Conservation (phyloP, 352 stramenopile species). For the Sclerospora graminicola region DNA sequence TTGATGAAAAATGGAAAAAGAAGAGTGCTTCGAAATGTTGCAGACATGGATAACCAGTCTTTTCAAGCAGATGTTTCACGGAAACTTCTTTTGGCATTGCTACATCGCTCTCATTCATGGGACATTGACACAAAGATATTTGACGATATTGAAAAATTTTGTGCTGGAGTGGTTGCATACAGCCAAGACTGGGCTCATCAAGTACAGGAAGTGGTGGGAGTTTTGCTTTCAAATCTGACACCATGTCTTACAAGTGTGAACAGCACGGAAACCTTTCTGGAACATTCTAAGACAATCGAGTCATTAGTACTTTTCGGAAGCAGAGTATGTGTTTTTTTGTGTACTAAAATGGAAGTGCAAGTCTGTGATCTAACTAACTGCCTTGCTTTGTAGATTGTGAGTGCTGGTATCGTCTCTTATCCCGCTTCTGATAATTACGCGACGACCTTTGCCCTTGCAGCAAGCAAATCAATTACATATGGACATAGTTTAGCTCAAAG, state of each 20-base stretch:
- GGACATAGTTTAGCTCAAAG: conserved; percentile 13
- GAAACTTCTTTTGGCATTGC: conserved; percentile 14
- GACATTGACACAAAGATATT: conserved; percentile 4
- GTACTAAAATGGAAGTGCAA: not conserved
- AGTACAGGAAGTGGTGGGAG: conserved; percentile 11
- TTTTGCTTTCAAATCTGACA: conserved; percentile 10
- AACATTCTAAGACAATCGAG: conserved; percentile 10
- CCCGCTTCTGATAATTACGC: conserved; percentile 11
- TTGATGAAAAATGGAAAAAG: conserved; percentile 6
- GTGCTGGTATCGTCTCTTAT: conserved; percentile 8
- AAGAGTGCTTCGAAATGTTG: conserved; percentile 9
- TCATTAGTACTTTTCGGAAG: conserved; percentile 16
- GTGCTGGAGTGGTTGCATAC: conserved; percentile 5
- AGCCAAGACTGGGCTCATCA: conserved; percentile 14
- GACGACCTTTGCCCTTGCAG: conserved; percentile 13
- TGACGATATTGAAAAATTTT: conserved; percentile 22
- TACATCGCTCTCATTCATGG: conserved; percentile 9
- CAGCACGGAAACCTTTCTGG: conserved; percentile 7
- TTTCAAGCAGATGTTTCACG: conserved; percentile 13
- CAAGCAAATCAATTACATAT: conserved; percentile 15
- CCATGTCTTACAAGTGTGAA: conserved; percentile 8
- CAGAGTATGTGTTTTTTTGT: conserved; percentile 19
- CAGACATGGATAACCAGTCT: conserved; percentile 9
- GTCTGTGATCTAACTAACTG: conserved; percentile 2
- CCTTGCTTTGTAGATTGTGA: conserved; percentile 11